Percentiles rank a stretch among this genome's conserved stretches.
These are phyloP conservation scores for Cornus kousa DNA, from an alignment of 148 eudicot genomes.

Conservation along the genomic window DNA sequence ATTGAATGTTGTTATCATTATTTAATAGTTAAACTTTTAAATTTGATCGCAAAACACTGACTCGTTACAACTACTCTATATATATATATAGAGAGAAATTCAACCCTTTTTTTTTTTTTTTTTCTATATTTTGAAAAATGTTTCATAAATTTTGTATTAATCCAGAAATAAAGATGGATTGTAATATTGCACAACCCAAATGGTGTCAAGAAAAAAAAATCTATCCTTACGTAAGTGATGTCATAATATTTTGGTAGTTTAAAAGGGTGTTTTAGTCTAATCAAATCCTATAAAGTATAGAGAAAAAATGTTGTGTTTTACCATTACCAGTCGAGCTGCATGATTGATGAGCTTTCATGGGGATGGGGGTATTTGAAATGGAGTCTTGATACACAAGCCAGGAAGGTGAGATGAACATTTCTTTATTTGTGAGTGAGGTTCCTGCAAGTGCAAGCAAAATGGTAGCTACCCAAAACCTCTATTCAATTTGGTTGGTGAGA, in stretches of 20 bases:
- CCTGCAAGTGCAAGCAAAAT: constrained; percentile 18
- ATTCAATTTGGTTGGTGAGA: constrained; percentile 8
- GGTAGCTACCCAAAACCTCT: not conserved
- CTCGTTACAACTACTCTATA: too few relatives aligned
- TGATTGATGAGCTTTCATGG: not conserved
- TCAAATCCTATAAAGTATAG: not conserved
- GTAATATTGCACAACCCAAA: too few relatives aligned
- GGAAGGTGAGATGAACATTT: constrained; percentile 8
- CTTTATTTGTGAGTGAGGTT: not conserved
- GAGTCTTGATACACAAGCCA: not conserved
- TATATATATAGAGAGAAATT: too few relatives aligned
- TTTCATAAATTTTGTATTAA: too few relatives aligned
- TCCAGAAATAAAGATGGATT: too few relatives aligned
- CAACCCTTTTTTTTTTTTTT: too few relatives aligned
- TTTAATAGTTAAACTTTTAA: too few relatives aligned
- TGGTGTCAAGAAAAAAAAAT: too few relatives aligned
- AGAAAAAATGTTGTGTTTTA: not conserved
- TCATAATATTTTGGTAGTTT: too few relatives aligned
- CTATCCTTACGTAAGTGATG: not conserved
- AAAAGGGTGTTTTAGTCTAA: not conserved
- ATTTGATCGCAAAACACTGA: too few relatives aligned
- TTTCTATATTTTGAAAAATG: too few relatives aligned
- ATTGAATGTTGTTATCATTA: too few relatives aligned
- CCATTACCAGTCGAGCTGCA: not conserved
- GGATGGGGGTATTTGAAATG: not conserved